Base-by-base conservation (phyloP, 2,329 filamentous ascomycete genomes). In the Beauveria australis region DNA sequence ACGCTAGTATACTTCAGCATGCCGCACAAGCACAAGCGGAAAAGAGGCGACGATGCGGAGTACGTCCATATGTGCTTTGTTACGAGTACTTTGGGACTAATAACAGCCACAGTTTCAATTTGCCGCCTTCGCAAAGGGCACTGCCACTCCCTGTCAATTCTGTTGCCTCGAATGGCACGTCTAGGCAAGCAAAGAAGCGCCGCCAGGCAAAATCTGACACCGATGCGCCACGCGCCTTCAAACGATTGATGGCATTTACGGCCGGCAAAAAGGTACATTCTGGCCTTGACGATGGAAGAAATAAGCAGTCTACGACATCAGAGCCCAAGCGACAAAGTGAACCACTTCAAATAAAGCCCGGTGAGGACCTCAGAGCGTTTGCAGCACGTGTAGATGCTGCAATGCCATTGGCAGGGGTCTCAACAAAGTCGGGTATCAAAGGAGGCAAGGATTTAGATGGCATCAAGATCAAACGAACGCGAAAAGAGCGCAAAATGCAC, bases 171-270 rank as follows among this genome's bases (percentile, higher is more conserved):
- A 74, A 75, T 86, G 67, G 66, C 73, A 30, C 68, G 72, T 61
- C 59, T 7, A 64, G 65, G 59, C 33, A 63, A 65, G 51, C 65
- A 62, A 83, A 76, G 68, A 79, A 73, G 70, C 64, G 70, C 61
- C 63, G 68, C 54, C 80, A 81, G 76, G 75, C 75, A 62, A 86
- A 62, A 55, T 73, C 72, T 33, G 78, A 82, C 44, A 87, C 96
- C 71, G 94, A 97, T 75, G 92, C 89, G 1, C 94, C 94, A 0
- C 89, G 91, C 66, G 91, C 89, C 1, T 99, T 99, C 74, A 84
- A 85, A 63, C 86, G 92, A 14, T 76, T 97, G 64, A 94, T 97
- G 89, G 85, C 89, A 40, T 83, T 86, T 65, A 83, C 87, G 46
- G 74, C 78, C 18, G 73, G 84, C n/a, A 86, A 85, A 69, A 82